Conservation (phyloP, 148 eudicot species). For the Suaeda aralocaspica region DNA sequence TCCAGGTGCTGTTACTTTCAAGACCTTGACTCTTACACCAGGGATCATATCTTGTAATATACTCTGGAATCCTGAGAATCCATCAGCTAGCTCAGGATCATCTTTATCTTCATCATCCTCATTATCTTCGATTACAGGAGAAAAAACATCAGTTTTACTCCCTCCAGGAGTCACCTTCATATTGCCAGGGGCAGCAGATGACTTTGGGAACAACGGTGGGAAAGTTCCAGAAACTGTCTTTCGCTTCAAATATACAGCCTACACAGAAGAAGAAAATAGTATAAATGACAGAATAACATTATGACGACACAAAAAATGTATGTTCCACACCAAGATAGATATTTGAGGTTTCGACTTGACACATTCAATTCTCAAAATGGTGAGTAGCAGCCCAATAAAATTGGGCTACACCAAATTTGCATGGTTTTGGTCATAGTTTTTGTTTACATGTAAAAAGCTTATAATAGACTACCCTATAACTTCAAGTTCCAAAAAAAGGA, state of each 20-base stretch:
- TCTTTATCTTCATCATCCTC: constrained; percentile 65
- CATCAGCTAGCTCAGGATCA: constrained; percentile 55
- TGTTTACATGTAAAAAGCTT: background rate
- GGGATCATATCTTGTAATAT: constrained; percentile 76
- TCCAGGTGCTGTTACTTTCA: constrained; percentile 70
- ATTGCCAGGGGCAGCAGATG: constrained; percentile 37
- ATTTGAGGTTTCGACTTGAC: background rate
- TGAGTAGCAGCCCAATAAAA: background rate
- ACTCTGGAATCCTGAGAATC: constrained; percentile 53
- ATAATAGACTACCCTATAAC: too few relatives aligned
- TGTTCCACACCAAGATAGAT: background rate
- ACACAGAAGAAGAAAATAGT: constrained; percentile 16
- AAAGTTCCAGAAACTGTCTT: constrained; percentile 39
- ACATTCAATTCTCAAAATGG: background rate
- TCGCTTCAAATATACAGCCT: constrained; percentile 92
- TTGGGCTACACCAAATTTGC: background rate
- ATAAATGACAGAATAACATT: background rate
- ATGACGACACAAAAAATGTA: background rate
- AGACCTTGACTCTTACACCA: constrained; percentile 75
- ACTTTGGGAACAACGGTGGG: constrained; percentile 45
- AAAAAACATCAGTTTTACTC: constrained; percentile 51
- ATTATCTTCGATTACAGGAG: constrained; percentile 44
- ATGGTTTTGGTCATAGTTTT: background rate
- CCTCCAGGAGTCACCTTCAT: constrained; percentile 48
- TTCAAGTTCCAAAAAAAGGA: too few relatives aligned